Evolutionary conservation across 208 protist genomes (phyloP).

Genomic region (Borovskyia barvae): DNA sequence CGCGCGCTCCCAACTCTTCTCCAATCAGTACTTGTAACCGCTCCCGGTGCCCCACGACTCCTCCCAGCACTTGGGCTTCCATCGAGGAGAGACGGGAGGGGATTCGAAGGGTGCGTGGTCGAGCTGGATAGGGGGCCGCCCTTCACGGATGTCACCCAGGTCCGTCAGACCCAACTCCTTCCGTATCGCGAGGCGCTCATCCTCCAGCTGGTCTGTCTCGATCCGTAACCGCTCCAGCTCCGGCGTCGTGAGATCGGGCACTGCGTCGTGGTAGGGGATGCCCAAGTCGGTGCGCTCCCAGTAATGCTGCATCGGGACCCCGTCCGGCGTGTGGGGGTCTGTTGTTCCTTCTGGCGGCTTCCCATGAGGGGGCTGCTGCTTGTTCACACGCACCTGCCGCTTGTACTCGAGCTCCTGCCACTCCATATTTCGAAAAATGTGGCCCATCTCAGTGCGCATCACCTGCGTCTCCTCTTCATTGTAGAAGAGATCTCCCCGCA

Average conservation of each 20-base stretch:
- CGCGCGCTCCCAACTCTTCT: background rate
- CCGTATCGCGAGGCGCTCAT: slow-evolving; percentile 76
- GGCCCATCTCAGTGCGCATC: slow-evolving; percentile 84
- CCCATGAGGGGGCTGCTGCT: slow-evolving; percentile 70
- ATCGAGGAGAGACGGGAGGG: slow-evolving; percentile 79
- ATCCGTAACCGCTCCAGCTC: slow-evolving; percentile 81
- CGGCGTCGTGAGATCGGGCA: slow-evolving; percentile 83
- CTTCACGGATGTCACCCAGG: slow-evolving; percentile 85
- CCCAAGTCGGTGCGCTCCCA: slow-evolving; percentile 88
- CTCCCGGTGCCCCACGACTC: slow-evolving; percentile 83
- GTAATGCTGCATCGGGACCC: slow-evolving; percentile 81
- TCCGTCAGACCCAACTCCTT: slow-evolving; percentile 86
- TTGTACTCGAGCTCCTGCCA: slow-evolving; percentile 91
- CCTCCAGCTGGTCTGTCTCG: slow-evolving; percentile 80
- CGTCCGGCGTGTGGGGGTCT: slow-evolving; percentile 69
- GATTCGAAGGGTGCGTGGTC: slow-evolving; percentile 69
- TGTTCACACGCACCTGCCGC: slow-evolving; percentile 86
- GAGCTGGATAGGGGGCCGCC: slow-evolving; percentile 62
- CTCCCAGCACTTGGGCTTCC: slow-evolving; percentile 90
- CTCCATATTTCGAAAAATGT: slow-evolving; percentile 88
- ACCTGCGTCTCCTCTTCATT: slow-evolving; percentile 90
- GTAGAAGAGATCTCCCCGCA: slow-evolving; percentile 88
- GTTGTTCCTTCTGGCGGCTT: slow-evolving; percentile 78
- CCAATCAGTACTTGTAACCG: slow-evolving; percentile 36
- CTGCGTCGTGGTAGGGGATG: slow-evolving; percentile 87